Base-by-base conservation (phyloP, 176 grass and related monocot genomes). In the Thinopyrum elongatum region DNA sequence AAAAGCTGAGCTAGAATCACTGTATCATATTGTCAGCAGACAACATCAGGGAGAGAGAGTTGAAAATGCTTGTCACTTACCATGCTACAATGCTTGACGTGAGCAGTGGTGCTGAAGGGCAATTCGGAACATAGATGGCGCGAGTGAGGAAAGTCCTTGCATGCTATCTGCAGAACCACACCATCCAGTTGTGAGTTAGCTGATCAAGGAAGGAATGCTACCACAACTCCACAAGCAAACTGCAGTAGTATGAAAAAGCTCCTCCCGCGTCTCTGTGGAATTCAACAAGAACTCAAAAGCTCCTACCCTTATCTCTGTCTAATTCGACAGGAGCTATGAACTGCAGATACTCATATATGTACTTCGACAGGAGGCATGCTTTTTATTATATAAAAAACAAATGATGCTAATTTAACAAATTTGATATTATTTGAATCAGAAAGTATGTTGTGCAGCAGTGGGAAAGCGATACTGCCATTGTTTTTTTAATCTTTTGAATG, bases 91-190 rank as follows among this genome's bases (percentile, higher is more conserved):
- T 91, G 75, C 70, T 95, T 89, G 71, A 83, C 58, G 39, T 98
- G 95, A 58, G 89, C 77, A 80, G 95, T 92, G 25, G 57, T 82
- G 78, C 29, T 71, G 86, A 98, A 98, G 29, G 95, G 88, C 26
- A 92, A 91, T 82, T 92, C 90, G 39, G 88, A 92, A 81, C 95
- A 98, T 72, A 27, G 66, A 94, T 98, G 86, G 3, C 95, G 95
- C 21, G 95, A 78, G 81, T 98, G 95, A 33, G 95, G 90, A 78
- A 92, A 98, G 76, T 98, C 95, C 35, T 93, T 87, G 86, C 95
- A 94, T 58, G 96, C 96, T 41, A 98, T 17, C 96, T 94, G 86
- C 68, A 12, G 35, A 71, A 71, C 0, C 10, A 39, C 6, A n/a
- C 33, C 10, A 70, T 17, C 30, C 34, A 21, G 34, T 10, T 21